Conservation (phyloP, 257 asterid genomes). For the Gynochthodes officinalis region DNA sequence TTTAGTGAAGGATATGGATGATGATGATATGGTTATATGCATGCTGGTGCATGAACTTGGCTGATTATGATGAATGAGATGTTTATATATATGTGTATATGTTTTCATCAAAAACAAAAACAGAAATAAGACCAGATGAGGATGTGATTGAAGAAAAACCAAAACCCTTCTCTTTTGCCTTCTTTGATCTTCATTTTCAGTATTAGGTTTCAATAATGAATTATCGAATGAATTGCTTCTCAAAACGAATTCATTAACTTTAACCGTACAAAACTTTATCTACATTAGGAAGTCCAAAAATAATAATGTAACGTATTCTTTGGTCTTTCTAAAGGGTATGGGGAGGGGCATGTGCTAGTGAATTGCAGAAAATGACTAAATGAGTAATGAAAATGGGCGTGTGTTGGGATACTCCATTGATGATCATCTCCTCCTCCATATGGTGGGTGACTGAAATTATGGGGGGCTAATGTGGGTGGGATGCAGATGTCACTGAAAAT, state of each 20-base stretch:
- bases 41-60: conserved; percentile 19
- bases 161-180: conserved; percentile 17
- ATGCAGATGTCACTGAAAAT: not conserved
- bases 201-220: too few species aligned
- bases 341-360: too few species aligned
- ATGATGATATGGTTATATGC: not conserved
- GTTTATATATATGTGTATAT: conserved; percentile 52
- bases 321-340: too few species aligned
- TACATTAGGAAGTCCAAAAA: too few species aligned
- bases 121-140: conserved; percentile 35
- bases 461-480: conserved; percentile 6
- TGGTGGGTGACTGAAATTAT: conserved; percentile 16
- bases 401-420: conserved; percentile 5
- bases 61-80: conserved; percentile 26
- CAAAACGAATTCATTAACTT: too few species aligned
- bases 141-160: conserved; percentile 25
- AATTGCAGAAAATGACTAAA: not conserved
- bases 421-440: not conserved
- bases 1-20: conserved; percentile 23
- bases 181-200: not conserved
- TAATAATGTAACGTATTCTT: too few species aligned
- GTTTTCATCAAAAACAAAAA: conserved; percentile 22
- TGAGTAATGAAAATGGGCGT: too few species aligned
- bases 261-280: too few species aligned
- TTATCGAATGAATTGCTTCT: too few species aligned